A percentile compares a stretch with the other conserved stretches of the same genome.
Conservation (phyloP, 2,329 filamentous ascomycete species). For the Aureobasidium pullulans region DNA sequence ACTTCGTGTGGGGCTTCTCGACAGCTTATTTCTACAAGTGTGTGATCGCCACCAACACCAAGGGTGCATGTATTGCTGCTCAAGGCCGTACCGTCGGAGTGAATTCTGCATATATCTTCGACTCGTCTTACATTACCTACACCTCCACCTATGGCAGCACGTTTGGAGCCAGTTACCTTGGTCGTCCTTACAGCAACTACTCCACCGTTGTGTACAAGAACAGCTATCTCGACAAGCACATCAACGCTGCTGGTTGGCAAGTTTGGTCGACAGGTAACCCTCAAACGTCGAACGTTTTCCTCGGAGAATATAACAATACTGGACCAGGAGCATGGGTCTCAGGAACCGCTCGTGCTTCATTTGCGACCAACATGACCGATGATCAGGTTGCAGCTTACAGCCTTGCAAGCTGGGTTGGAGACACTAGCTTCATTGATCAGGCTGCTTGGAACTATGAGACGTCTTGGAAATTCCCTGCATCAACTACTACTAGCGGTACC, state of each 20-base stretch:
- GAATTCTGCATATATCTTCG: slow-evolving; percentile 31
- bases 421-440: slow-evolving; percentile 37
- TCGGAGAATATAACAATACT: slow-evolving; percentile 52
- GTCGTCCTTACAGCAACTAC: slow-evolving; percentile 45
- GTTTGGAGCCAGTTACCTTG: slow-evolving; percentile 38
- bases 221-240: slow-evolving; percentile 44
- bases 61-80: slow-evolving; percentile 28
- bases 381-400: slow-evolving; percentile 30
- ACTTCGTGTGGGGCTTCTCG: slow-evolving; percentile 38
- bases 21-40: slow-evolving; percentile 37
- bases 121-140: slow-evolving; percentile 47
- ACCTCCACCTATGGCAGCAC: slow-evolving; percentile 38
- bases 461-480: slow-evolving; percentile 25
- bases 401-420: slow-evolving; percentile 33
- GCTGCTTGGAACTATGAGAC: slow-evolving; percentile 33
- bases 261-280: slow-evolving; percentile 44
- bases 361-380: slow-evolving; percentile 33
- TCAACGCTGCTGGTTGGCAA: slow-evolving; percentile 52
- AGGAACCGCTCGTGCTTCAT: slow-evolving; percentile 40
- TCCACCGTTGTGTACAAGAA: slow-evolving; percentile 44
- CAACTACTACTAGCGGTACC: slow-evolving; percentile 14
- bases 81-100: slow-evolving; percentile 33
- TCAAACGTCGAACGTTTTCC: slow-evolving; percentile 46
- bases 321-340: slow-evolving; percentile 48
- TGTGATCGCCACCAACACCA: slow-evolving; percentile 29